phyloP scores from a whole-genome alignment of 2,329 filamentous ascomycete genomes.

The Ustilaginoidea virens region DNA sequence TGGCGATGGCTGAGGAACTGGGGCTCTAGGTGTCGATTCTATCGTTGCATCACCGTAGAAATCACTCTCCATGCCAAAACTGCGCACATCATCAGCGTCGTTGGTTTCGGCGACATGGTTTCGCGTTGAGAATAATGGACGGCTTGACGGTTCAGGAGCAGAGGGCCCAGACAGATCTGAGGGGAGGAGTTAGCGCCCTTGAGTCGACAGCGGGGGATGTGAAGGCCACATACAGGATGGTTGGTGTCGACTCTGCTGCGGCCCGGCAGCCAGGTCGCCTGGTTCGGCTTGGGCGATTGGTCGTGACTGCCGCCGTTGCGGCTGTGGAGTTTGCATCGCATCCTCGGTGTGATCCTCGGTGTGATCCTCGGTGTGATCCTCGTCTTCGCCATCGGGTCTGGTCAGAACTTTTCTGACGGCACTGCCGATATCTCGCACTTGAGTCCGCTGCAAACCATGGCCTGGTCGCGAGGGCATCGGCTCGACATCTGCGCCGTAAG shows the following conservation, averaged over 20 bases:
- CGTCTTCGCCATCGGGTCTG: conserved; percentile 7
- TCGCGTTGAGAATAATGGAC: neutral
- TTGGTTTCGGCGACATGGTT: conserved; percentile 6
- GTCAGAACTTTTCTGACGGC: conserved; percentile 15
- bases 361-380: conserved; percentile 1
- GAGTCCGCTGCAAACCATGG: conserved; percentile 6
- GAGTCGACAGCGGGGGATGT: neutral
- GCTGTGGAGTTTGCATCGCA: no score
- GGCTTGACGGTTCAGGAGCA: neutral
- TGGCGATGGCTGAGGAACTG: neutral
- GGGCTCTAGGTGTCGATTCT: conserved; percentile 12
- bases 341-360: no score
- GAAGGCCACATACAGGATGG: conserved; percentile 3
- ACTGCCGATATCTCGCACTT: conserved; percentile 11
- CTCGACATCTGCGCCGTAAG: conserved; percentile 22
- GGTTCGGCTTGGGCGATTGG: conserved; percentile 7
- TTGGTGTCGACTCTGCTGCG: neutral
- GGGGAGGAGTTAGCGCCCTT: neutral
- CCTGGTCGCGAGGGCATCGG: conserved; percentile 12
- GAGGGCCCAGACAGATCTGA: conserved; percentile 4
- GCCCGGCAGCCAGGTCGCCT: conserved; percentile 8
- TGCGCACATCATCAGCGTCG: conserved; percentile 17
- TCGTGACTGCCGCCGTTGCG: neutral
- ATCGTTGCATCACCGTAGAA: conserved; percentile 22
- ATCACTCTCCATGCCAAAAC: conserved; percentile 21